Base-by-base conservation (phyloP, 108 stramenopile genomes). In the Cyclostephanos tholiformis region DNA sequence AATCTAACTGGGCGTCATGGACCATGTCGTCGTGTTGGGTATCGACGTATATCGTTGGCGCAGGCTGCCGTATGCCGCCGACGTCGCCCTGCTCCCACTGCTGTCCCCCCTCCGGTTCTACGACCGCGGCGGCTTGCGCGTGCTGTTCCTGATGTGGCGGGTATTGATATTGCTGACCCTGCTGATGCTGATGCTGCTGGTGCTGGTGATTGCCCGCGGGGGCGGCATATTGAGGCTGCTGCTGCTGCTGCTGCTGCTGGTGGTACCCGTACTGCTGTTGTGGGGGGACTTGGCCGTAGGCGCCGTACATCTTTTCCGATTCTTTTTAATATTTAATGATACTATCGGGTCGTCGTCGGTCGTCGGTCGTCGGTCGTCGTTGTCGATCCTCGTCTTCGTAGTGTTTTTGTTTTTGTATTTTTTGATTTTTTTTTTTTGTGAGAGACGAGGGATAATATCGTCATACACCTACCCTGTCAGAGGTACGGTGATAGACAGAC, bases 21-120 rank as follows among this genome's bases (percentile, higher is more conserved):
- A 98, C 91, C 83, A 95, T 82, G 72, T 98, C 97, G 74, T 93
- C 95, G 65, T 98, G 97, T 79, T 95, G 93, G 1, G 97, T 96
- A 56, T 97, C 96, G 10, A 98, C 79, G 49, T 82, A 89, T 58
- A 92, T 74, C 48, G 27, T 46, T 39, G 30, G 38, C 44, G 16
- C n/a, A 14, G n/a, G 69, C 29, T 22, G 56, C 71, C n/a, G n/a
- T n/a, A n/a, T n/a, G n/a, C n/a, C n/a, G n/a, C n/a, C n/a, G n/a
- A n/a, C n/a, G n/a, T n/a, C n/a, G n/a, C n/a, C n/a, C n/a, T 44
- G 59, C 60, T 52, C 48, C 32, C 30, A 26, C 48, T 63, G 58
- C 27, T 60, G 26, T 5, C 9, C 11, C 36, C 23, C 17, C n/a
- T 16, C 41, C 27, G 55, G 69, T 58, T 59, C 20, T 5, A 44